Conservation (phyloP, 164 flowering plant genomes). For the Litsea cubeba region DNA sequence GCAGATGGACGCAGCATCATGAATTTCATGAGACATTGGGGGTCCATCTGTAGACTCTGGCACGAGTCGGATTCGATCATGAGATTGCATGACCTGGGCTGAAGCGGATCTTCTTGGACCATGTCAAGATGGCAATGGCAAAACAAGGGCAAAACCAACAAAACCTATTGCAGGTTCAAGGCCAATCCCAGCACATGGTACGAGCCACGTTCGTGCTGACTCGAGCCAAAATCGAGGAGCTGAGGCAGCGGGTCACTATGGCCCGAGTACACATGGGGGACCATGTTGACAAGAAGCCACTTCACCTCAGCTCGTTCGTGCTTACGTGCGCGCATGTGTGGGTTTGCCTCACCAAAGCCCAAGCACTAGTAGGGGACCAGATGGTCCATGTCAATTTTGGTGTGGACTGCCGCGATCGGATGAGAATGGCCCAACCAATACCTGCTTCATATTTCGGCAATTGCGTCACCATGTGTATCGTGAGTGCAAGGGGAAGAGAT, state of each 20-base stretch:
- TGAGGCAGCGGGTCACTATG: neutral
- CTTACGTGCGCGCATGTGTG: conserved; percentile 31
- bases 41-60: conserved; percentile 4
- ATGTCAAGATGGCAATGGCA: neutral
- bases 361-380: neutral
- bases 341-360: conserved; percentile 30
- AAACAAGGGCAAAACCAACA: neutral
- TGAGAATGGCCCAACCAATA: conserved; percentile 12
- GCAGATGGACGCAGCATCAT: conserved; percentile 6
- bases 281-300: neutral
- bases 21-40: conserved; percentile 19
- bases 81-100: neutral
- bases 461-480: conserved; percentile 22
- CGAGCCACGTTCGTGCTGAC: conserved; percentile 8
- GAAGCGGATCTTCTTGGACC: neutral
- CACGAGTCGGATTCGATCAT: neutral
- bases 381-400: conserved; percentile 16
- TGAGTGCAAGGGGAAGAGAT: conserved; percentile 3
- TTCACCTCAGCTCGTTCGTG: conserved; percentile 23
- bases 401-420: conserved; percentile 30
- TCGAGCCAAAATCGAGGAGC: conserved; percentile 4
- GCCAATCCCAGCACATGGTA: neutral
- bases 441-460: conserved; percentile 52
- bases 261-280: neutral
- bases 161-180: no score